Conservation (phyloP, 176 grass and related monocot genomes). For the Areca catechu region DNA sequence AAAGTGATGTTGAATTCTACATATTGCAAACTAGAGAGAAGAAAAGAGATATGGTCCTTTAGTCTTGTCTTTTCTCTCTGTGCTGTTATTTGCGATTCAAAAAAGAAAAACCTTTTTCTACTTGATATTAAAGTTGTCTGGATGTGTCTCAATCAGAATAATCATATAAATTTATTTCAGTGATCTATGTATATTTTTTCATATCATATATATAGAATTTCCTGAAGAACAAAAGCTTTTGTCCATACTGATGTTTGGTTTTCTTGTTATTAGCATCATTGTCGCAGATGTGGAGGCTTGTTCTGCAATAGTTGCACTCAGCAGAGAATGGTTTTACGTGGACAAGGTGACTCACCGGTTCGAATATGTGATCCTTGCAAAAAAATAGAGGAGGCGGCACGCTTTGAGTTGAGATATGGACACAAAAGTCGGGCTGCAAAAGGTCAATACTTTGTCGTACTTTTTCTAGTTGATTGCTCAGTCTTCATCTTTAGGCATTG, state of each 20-base stretch:
- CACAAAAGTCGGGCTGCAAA: slow-evolving; percentile 49
- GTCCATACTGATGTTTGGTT: background rate
- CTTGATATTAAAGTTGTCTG: too few species aligned
- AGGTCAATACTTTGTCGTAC: slow-evolving; percentile 30
- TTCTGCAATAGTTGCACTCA: slow-evolving; percentile 83
- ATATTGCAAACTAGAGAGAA: too few species aligned
- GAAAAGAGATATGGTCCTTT: too few species aligned
- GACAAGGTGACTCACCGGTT: slow-evolving; percentile 81
- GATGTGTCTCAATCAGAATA: too few species aligned
- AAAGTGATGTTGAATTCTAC: too few species aligned
- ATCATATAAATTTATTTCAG: too few species aligned
- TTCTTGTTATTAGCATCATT: slow-evolving; percentile 59
- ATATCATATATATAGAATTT: too few species aligned
- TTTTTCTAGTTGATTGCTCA: background rate
- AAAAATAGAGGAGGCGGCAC: slow-evolving; percentile 72
- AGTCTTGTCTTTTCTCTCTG: too few species aligned
- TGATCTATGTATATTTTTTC: too few species aligned
- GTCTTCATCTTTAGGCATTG: background rate
- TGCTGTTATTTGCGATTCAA: too few species aligned
- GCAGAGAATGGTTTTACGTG: slow-evolving; percentile 85
- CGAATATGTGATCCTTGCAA: slow-evolving; percentile 91
- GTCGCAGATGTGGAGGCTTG: slow-evolving; percentile 83
- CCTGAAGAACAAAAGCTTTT: background rate
- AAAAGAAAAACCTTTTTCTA: too few species aligned
- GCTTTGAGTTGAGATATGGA: slow-evolving; percentile 72